Conservation (phyloP, 2,329 filamentous ascomycete genomes). For the Elsinoe fawcettii region DNA sequence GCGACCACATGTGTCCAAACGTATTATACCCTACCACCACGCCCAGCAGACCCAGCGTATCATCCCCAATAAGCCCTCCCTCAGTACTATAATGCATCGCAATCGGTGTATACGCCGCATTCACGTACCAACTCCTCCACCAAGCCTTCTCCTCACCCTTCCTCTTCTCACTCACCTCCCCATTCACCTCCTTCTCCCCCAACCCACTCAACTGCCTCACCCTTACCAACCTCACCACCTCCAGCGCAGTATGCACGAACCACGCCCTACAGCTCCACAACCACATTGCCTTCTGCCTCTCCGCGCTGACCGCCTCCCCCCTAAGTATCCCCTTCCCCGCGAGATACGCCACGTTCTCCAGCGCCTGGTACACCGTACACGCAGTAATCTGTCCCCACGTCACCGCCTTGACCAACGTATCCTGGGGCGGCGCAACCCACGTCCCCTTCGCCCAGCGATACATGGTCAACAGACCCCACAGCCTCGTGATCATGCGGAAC, state of each 20-base stretch:
- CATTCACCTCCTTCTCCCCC: slow-evolving; percentile 26
- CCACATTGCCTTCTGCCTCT: slow-evolving; percentile 53
- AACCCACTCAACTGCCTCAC: slow-evolving; percentile 36
- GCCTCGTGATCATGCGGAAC: slow-evolving; percentile 61
- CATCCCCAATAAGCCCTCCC: slow-evolving; percentile 16
- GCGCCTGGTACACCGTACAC: slow-evolving; percentile 63
- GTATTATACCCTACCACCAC: slow-evolving; percentile 15
- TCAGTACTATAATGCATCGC: slow-evolving; percentile 18
- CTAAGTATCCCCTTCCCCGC: slow-evolving; percentile 61
- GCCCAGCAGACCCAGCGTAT: slow-evolving; percentile 17
- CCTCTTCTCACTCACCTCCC: slow-evolving; percentile 40
- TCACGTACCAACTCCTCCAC: slow-evolving; percentile 17
- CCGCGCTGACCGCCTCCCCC: slow-evolving; percentile 25
- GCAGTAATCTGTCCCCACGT: slow-evolving; percentile 60
- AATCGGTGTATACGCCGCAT: slow-evolving; percentile 18
- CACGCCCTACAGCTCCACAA: slow-evolving; percentile 73
- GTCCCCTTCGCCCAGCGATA: slow-evolving; percentile 55
- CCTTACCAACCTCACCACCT: slow-evolving; percentile 57
- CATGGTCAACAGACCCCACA: slow-evolving; percentile 71
- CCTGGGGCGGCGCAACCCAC: slow-evolving; percentile 32
- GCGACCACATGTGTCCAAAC: slow-evolving; percentile 18
- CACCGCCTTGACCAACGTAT: slow-evolving; percentile 43
- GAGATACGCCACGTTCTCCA: slow-evolving; percentile 80
- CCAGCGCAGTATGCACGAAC: slow-evolving; percentile 67
- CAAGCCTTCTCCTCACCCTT: slow-evolving; percentile 35